phyloP scores from a whole-genome alignment of 1,284 basidiomycete species.

The Phaffia rhodozyma region DNA sequence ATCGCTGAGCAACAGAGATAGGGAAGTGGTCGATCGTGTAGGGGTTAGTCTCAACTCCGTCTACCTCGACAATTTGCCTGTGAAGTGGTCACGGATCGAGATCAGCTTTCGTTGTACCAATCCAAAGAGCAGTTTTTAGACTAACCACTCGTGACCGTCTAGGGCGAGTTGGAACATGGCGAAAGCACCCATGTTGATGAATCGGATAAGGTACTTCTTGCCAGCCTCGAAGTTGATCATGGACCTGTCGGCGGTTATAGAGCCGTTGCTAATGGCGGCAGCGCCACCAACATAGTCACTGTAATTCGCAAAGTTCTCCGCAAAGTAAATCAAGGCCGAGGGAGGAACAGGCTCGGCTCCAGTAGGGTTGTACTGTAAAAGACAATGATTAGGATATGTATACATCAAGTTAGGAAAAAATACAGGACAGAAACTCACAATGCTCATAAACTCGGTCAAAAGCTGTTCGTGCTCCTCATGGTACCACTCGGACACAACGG shows the following conservation, averaged over 20 bases:
- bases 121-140: background rate
- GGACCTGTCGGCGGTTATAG: conserved; percentile 76
- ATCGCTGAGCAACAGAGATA: conserved; percentile 80
- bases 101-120: too few relatives aligned
- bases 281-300: conserved; percentile 27
- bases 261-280: conserved; percentile 36
- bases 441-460: conserved; percentile 58
- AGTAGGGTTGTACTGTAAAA: conserved; percentile 16
- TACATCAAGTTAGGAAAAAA: background rate
- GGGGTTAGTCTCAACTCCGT: conserved; percentile 70
- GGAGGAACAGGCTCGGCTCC: conserved; percentile 80
- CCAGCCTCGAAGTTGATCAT: conserved; percentile 71
- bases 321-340: conserved; percentile 63
- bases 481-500: conserved; percentile 76
- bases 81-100: too few relatives aligned
- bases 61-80: conserved; percentile 78
- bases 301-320: conserved; percentile 43
- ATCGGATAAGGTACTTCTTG: conserved; percentile 51
- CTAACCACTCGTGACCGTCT: conserved; percentile 57
- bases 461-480: conserved; percentile 51
- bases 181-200: conserved; percentile 56
- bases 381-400: too few relatives aligned
- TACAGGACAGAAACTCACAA: conserved; percentile 32
- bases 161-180: conserved; percentile 70
- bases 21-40: conserved; percentile 56